phyloP scores from a whole-genome alignment of 345 rosid species.

The Arabidopsis thaliana region TAIR10.1 NC_003075.7:16848001-16848500 shows the following conservation, averaged over 20 bases:
- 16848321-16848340: slow-evolving; percentile 76
- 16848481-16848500: slow-evolving; percentile 41
- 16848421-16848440: slow-evolving; percentile 75
- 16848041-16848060: slow-evolving; percentile 79
- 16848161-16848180: slow-evolving; percentile 88
- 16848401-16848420: slow-evolving; percentile 91
- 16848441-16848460: slow-evolving; percentile 55
- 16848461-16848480: slow-evolving; percentile 29
- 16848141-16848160: slow-evolving; percentile 63
- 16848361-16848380: slow-evolving; percentile 80
- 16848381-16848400: slow-evolving; percentile 93
- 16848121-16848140: slow-evolving; percentile 86
- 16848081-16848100: slow-evolving; percentile 94
- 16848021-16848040: slow-evolving; percentile 90
- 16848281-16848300: slow-evolving; percentile 23
- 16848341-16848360: slow-evolving; percentile 58
- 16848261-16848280: not conserved
- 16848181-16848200: slow-evolving; percentile 89
- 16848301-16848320: slow-evolving; percentile 82
- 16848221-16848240: slow-evolving; percentile 43
- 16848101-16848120: slow-evolving; percentile 91
- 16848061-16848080: slow-evolving; percentile 98
- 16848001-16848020: slow-evolving; percentile 92
- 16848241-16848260: not conserved
- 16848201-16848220: slow-evolving; percentile 92